These are phyloP conservation scores for Naganishia friedmannii DNA, from an alignment of 768 basidiomycete species.

Conservation along the genomic window DNA sequence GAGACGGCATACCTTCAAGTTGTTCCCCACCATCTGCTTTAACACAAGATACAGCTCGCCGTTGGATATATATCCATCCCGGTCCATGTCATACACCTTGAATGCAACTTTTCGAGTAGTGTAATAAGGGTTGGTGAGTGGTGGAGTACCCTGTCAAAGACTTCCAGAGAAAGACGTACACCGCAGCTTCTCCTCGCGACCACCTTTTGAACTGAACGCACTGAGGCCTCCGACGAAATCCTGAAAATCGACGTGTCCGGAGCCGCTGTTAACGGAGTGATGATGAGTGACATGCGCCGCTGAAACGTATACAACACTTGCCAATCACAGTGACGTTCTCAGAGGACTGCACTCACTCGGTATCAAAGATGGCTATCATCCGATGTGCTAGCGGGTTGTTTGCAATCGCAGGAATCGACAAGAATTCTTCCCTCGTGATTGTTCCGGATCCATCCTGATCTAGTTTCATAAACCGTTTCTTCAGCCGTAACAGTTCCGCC, in stretches of 20 bases:
- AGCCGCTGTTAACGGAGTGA: slow-evolving; percentile 64
- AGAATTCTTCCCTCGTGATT: slow-evolving; percentile 96
- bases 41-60: slow-evolving; percentile 96
- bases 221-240: slow-evolving; percentile 97
- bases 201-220: slow-evolving; percentile 95
- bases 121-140: background rate
- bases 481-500: slow-evolving; percentile 86
- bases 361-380: slow-evolving; percentile 99
- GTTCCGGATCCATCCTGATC: slow-evolving; percentile 97
- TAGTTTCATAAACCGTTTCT: slow-evolving; percentile 99
- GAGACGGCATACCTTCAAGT: slow-evolving; percentile 78
- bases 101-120: slow-evolving; percentile 72
- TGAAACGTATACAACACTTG: background rate
- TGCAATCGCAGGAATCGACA: slow-evolving; percentile 98
- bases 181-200: slow-evolving; percentile 89
- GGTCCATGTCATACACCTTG: slow-evolving; percentile 98
- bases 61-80: slow-evolving; percentile 96
- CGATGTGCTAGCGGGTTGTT: slow-evolving; percentile 93
- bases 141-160: background rate
- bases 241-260: slow-evolving; percentile 97
- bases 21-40: slow-evolving; percentile 99
- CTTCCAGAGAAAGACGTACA: slow-evolving; percentile 61
- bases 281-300: background rate
- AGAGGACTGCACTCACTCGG: slow-evolving; percentile 68
- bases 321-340: background rate